Base-by-base conservation (phyloP, 176 grass and related monocot genomes). In the Calamus simplicifolius region DNA sequence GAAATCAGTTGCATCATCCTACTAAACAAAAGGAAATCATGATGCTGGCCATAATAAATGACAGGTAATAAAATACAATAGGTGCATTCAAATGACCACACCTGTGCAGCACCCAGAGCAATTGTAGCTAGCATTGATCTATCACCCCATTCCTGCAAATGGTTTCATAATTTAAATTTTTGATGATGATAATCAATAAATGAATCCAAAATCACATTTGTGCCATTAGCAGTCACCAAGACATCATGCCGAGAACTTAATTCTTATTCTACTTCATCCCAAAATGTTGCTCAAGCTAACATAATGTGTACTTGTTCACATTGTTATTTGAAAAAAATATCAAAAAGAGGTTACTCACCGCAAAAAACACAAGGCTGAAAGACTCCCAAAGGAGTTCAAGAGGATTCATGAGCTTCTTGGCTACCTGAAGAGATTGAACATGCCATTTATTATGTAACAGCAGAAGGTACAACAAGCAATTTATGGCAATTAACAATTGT, bases 51-150 rank as follows among this genome's bases (percentile, higher is more conserved):
- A 5, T 52, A 38, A 6, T 53, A 54, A 6, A 66, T 14, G 14
- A 29, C 28, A 18, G 14, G 4, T 21, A 63, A 63, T 21, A 63
- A 63, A 19, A 63, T 63, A 23, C 25, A 19, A 25, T 16, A 29
- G 12, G 17, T 7, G 21, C 27, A 19, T 50, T 15, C 50, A 8
- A 50, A 55, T 31, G 27, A 65, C 55, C 53, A 78, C 13, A 97
- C 93, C 87, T 97, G 93, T 50, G 93, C 93, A 73, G 84, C 93
- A 58, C 93, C 93, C 50, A 97, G 67, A 54, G 87, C 93, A 75
- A 97, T 91, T 59, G 93, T 97, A 73, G 87, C 92, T 52, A 97
- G 69, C 92, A 97, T 97, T 55, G 92, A 97, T n/a, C 87, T 84
- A 58, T 97, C 87, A 25, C 92, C 92, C 92, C 92, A 97, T 52